Percentiles rank a stretch among this genome's conserved stretches.
phyloP scores from a whole-genome alignment of 2,329 filamentous ascomycete genomes.

The Cladobotryum protrusum region DNA sequence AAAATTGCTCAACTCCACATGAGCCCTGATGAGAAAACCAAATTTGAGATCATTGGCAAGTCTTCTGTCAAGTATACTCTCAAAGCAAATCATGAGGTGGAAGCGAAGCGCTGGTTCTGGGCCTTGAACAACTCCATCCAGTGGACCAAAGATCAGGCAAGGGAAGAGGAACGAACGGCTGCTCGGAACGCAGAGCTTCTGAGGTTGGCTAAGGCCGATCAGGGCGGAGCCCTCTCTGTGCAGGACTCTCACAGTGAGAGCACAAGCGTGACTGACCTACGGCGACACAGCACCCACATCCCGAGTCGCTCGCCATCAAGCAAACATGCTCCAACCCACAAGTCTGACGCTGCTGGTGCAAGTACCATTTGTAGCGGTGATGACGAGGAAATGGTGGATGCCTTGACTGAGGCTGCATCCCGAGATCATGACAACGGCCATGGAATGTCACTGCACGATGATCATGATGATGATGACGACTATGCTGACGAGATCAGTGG shows the following conservation, averaged over 20 bases:
- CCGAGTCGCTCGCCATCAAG: constrained; percentile 22
- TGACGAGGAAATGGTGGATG: constrained; percentile 48
- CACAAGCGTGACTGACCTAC: constrained; percentile 43
- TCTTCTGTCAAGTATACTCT: constrained; percentile 98
- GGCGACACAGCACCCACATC: constrained; percentile 38
- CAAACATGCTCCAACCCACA: constrained; percentile 25
- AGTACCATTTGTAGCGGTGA: constrained; percentile 45
- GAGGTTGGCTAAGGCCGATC: constrained; percentile 73
- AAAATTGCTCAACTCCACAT: constrained; percentile 90
- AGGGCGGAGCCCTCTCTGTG: constrained; percentile 45
- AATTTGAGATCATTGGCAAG: constrained; percentile 96
- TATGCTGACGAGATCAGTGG: constrained; percentile 69
- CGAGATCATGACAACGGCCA: constrained; percentile 30
- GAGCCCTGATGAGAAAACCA: constrained; percentile 94
- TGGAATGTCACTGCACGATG: constrained; percentile 14
- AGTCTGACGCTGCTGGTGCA: constrained; percentile 30
- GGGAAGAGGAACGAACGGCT: constrained; percentile 75
- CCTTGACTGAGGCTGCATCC: constrained; percentile 37
- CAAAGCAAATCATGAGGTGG: constrained; percentile 95
- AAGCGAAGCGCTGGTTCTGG: constrained; percentile 99
- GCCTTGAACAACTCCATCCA: constrained; percentile 97
- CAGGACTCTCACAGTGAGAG: constrained; percentile 45
- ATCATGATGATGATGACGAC: constrained; percentile 61
- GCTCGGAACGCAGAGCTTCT: constrained; percentile 69
- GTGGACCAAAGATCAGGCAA: constrained; percentile 95